phyloP scores from a whole-genome alignment of 225 moss, liverwort and hornwort species.

The Marchantia paleacea region DNA sequence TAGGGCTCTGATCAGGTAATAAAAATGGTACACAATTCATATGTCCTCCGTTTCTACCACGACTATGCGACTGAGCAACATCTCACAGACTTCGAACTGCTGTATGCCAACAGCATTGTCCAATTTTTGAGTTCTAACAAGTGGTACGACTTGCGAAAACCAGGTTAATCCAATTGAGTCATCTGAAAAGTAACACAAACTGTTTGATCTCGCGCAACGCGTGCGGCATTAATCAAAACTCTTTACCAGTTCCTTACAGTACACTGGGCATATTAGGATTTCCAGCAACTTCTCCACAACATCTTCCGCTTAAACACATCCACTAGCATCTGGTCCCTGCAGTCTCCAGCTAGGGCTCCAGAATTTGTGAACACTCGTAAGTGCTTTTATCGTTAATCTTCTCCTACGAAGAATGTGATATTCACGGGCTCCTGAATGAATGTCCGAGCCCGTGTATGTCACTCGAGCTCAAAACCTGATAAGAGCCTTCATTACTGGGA shows the following conservation, averaged over 20 bases:
- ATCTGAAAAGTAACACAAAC: neutral
- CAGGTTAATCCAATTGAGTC: neutral
- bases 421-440: neutral
- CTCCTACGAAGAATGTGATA: slow-evolving; percentile 2
- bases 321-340: neutral
- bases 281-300: slow-evolving; percentile 5
- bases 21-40: neutral
- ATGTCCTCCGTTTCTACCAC: neutral
- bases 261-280: neutral
- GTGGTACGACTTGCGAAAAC: neutral
- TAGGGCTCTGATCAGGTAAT: neutral
- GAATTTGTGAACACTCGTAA: neutral
- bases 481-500: slow-evolving; percentile 3
- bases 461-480: neutral
- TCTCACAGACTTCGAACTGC: neutral
- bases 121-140: neutral
- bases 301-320: slow-evolving; percentile 1
- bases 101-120: neutral
- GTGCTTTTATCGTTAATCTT: neutral
- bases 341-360: neutral
- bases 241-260: slow-evolving; percentile 10
- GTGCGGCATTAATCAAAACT: neutral
- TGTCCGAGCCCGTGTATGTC: neutral
- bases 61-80: neutral
- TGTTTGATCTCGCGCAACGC: neutral